A percentile compares a stretch with the other conserved stretches of the same genome.
These are phyloP conservation scores for Allantophomopsis lycopodina DNA, from an alignment of 2,329 filamentous ascomycete genomes.

Conservation along the genomic window DNA sequence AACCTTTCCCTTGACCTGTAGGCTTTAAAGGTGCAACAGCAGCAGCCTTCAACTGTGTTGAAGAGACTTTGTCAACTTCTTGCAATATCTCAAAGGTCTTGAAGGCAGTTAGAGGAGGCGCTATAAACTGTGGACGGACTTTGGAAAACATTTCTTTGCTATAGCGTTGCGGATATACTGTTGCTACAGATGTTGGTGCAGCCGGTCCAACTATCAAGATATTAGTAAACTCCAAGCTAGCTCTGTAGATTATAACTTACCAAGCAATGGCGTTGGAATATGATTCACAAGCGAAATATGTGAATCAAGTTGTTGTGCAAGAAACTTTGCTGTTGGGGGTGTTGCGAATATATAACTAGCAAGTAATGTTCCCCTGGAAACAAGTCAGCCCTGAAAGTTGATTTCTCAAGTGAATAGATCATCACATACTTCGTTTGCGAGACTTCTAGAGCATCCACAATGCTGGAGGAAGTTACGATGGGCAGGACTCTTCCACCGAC, in stretches of 20 bases:
- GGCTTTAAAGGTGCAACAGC: conserved; percentile 16
- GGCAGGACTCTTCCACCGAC: too few relatives aligned
- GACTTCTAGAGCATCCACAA: too few relatives aligned
- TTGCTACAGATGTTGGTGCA: conserved; percentile 16
- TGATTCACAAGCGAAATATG: conserved; percentile 40
- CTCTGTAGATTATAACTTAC: conserved; percentile 11
- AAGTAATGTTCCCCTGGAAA: conserved; percentile 15
- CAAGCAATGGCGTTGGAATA: conserved; percentile 37
- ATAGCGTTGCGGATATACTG: conserved; percentile 23
- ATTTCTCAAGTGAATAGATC: too few relatives aligned
- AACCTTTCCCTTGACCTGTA: conserved; percentile 19
- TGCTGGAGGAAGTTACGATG: too few relatives aligned
- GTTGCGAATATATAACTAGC: conserved; percentile 39
- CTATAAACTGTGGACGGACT: conserved; percentile 27
- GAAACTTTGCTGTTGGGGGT: conserved; percentile 38
- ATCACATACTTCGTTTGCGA: too few relatives aligned
- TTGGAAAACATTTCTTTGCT: conserved; percentile 27
- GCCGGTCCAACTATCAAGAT: conserved; percentile 19
- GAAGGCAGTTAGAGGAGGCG: conserved; percentile 7
- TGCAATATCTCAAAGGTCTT: not conserved
- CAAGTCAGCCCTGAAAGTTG: not conserved
- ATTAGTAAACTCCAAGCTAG: too few relatives aligned
- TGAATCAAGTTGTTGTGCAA: conserved; percentile 39
- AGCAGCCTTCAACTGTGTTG: not conserved
- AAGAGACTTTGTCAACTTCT: not conserved